phyloP scores from a whole-genome alignment of 148 eudicot species.

The Dianthus caryophyllus region DNA sequence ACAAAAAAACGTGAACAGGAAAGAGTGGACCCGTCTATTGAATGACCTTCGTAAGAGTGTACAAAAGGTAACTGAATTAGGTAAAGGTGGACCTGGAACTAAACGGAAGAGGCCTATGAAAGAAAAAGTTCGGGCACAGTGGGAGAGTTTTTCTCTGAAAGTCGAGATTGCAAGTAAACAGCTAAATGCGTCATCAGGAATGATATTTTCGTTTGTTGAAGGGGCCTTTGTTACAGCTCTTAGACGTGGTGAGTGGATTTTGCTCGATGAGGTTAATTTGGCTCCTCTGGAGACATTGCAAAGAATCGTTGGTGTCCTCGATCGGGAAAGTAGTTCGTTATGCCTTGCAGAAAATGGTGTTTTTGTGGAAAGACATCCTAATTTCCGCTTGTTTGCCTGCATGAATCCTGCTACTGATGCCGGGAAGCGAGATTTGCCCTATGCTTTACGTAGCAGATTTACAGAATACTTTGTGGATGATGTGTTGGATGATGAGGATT shows the following conservation, averaged over 20 bases:
- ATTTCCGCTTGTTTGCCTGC: conserved; percentile 91
- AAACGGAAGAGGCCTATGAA: conserved; percentile 67
- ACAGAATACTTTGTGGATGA: conserved; percentile 93
- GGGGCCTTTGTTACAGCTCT: conserved; percentile 92
- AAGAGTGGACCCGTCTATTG: conserved; percentile 64
- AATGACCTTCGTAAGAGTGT: conserved; percentile 47
- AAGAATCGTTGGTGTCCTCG: conserved; percentile 89
- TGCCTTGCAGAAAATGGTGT: conserved; percentile 97
- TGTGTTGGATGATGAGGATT: conserved; percentile 72
- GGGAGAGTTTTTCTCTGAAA: conserved; percentile 59
- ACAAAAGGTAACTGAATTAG: conserved; percentile 30
- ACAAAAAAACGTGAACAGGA: conserved; percentile 37
- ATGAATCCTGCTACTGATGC: conserved; percentile 99
- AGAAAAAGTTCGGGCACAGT: conserved; percentile 37
- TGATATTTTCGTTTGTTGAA: conserved; percentile 94
- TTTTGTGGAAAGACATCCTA: conserved; percentile 60
- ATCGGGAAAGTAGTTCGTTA: conserved; percentile 81
- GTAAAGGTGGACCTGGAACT: conserved; percentile 38
- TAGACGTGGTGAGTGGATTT: conserved; percentile 88
- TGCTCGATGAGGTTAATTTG: conserved; percentile 95
- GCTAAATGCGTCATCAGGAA: conserved; percentile 63
- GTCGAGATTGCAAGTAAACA: conserved; percentile 58
- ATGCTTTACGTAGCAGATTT: conserved; percentile 69
- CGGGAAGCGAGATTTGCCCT: conserved; percentile 91
- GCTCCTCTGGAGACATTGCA: conserved; percentile 96